Conservation (phyloP, 208 protist genomes). For the Crithidia thermophila region DNA sequence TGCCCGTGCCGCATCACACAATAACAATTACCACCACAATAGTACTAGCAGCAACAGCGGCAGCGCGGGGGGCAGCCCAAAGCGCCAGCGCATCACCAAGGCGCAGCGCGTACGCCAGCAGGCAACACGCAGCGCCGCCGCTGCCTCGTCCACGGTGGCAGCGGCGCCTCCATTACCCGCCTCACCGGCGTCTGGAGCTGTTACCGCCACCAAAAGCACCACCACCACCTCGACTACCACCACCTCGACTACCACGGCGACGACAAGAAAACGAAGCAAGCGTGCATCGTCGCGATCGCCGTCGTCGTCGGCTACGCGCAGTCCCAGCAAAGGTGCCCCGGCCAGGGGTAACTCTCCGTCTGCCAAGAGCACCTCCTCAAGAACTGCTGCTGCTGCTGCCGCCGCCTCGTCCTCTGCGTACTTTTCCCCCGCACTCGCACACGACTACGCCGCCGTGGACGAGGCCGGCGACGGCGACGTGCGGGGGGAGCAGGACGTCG, state of each 20-base stretch:
- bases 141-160: background rate
- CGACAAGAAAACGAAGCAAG: background rate
- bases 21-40: background rate
- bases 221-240: background rate
- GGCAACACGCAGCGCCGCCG: background rate
- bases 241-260: background rate
- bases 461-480: slow-evolving; percentile 7
- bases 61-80: slow-evolving; percentile 1
- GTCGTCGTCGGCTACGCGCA: background rate
- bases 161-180: too few relatives aligned
- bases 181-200: too few relatives aligned
- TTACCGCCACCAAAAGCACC: background rate
- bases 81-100: slow-evolving; percentile 29
- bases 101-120: slow-evolving; percentile 15
- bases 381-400: background rate
- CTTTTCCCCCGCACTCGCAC: too few relatives aligned
- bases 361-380: background rate
- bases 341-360: background rate
- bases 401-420: background rate
- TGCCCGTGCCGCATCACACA: background rate
- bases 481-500: slow-evolving; percentile 3
- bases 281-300: background rate
- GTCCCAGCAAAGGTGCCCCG: background rate
- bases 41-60: slow-evolving; percentile 1
- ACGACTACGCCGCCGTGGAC: background rate